Conservation (phyloP, 2,329 filamentous ascomycete species). For the Arthrobotrys sinensis region DNA sequence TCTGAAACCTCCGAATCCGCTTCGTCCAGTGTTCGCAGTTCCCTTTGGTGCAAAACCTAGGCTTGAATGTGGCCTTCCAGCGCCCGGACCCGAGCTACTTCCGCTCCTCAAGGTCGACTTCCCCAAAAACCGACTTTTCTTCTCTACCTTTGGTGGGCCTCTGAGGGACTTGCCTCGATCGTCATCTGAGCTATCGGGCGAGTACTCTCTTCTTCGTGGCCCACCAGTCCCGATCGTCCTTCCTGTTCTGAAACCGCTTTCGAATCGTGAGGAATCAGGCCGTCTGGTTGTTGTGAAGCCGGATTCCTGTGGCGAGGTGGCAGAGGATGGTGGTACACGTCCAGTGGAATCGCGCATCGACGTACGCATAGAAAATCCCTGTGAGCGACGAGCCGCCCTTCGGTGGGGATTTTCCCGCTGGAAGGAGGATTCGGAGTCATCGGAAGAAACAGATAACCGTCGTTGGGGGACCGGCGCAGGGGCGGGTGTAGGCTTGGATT, state of each 20-base stretch:
- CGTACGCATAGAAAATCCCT: constrained; percentile 42
- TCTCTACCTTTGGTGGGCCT: constrained; percentile 28
- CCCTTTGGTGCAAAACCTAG: constrained; percentile 28
- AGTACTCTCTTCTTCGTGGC: constrained; percentile 49
- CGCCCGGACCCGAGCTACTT: constrained; percentile 1
- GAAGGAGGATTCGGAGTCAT: constrained; percentile 58
- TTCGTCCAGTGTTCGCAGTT: background rate
- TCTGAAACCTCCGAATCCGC: constrained; percentile 38
- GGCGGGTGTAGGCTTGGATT: constrained; percentile 15
- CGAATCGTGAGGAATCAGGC: constrained; percentile 33
- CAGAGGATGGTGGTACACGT: constrained; percentile 18
- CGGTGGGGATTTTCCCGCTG: constrained; percentile 50
- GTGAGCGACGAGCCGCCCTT: constrained; percentile 32
- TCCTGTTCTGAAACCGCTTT: constrained; percentile 49
- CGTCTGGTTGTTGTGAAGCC: constrained; percentile 35
- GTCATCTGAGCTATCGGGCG: constrained; percentile 59
- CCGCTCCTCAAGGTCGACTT: constrained; percentile 41
- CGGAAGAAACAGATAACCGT: constrained; percentile 35
- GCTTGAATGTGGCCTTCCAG: constrained; percentile 33
- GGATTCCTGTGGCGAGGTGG: constrained; percentile 14
- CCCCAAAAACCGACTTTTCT: constrained; percentile 52
- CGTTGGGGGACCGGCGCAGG: constrained; percentile 35
- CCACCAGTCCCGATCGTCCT: constrained; percentile 53
- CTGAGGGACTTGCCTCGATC: constrained; percentile 27
- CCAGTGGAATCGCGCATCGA: constrained; percentile 56